These are phyloP conservation scores for Nyctanthes arbortristis DNA, from an alignment of 257 asterid species.

Conservation along the genomic window DNA sequence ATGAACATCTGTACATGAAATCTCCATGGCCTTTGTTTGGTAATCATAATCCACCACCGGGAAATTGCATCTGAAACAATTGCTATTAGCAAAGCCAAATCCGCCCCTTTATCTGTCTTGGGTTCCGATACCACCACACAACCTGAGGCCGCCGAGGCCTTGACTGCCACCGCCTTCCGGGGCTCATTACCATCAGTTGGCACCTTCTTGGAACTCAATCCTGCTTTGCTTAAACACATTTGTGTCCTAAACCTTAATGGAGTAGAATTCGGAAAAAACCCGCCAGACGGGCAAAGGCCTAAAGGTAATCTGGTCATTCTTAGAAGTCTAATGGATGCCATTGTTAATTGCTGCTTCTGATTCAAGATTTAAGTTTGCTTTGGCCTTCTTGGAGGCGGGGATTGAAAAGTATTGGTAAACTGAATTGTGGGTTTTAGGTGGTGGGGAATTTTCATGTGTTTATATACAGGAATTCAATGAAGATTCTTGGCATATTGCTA, in stretches of 20 bases:
- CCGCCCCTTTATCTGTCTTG: slow-evolving; percentile 31
- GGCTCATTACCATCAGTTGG: slow-evolving; percentile 20
- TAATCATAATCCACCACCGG: slow-evolving; percentile 28
- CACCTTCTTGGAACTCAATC: slow-evolving; percentile 23
- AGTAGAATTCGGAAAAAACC: slow-evolving; percentile 15
- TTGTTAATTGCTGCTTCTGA: slow-evolving; percentile 29
- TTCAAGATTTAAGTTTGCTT: not conserved
- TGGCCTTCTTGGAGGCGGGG: too few relatives aligned
- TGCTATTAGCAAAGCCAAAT: slow-evolving; percentile 32
- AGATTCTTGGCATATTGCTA: slow-evolving; percentile 65
- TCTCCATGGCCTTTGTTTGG: slow-evolving; percentile 38
- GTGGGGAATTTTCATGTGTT: slow-evolving; percentile 18
- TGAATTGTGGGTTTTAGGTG: not conserved
- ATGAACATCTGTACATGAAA: slow-evolving; percentile 50
- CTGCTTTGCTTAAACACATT: slow-evolving; percentile 33
- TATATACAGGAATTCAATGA: slow-evolving; percentile 34
- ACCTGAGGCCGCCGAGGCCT: slow-evolving; percentile 33
- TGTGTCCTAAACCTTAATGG: slow-evolving; percentile 23
- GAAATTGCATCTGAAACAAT: slow-evolving; percentile 29
- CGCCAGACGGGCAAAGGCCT: slow-evolving; percentile 15
- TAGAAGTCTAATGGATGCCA: slow-evolving; percentile 55
- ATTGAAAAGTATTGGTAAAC: not conserved
- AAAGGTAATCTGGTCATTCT: slow-evolving; percentile 42
- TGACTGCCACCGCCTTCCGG: slow-evolving; percentile 32
- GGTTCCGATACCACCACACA: slow-evolving; percentile 42